Base-by-base conservation (phyloP, 2,329 filamentous ascomycete genomes). In the Alternaria panax region DNA sequence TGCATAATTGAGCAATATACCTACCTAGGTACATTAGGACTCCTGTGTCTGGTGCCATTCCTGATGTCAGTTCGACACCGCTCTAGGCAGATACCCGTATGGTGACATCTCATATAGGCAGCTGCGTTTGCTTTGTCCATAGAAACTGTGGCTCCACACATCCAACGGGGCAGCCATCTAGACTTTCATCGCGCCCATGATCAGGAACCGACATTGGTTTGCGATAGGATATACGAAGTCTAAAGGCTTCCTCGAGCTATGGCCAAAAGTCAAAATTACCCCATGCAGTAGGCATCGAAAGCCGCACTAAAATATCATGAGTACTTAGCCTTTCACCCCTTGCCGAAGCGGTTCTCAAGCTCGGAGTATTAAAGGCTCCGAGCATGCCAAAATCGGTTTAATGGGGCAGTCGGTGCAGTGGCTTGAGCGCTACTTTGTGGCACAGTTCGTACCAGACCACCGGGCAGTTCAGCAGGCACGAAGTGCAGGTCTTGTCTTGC, bases 281-380 rank as follows among this genome's bases (percentile, higher is more conserved):
- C 27, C 27, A 58, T 55, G 3, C 7, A 51, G 64, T 59, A 68
- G 47, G 47, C 50, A 46, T 62, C 20, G 59, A 57, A 59, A 27
- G 34, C 42, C 5, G 58, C 63, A 54, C 62, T 68, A 64, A 62
- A 57, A 63, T 60, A 47, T 59, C 55, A 57, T 57, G 46, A 54
- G 28, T 50, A 28, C 20, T 50, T 66, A 64, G 58, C 55, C 50
- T 43, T 20, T 12, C 20, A 36, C 36, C 12, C 28, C 14, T 54
- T 38, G 5, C 40, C 7, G n/a, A 27, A 18, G 22, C 22, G 18
- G 28, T 18, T 54, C 28, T 14, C 11, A 27, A 41, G 55, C 30
- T 30, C 24, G 48, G 38, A 52, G n/a, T 12, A 36, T 52, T 28
- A 9, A 34, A 38, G 16, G 12, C 30, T 7, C 41, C 50, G 55